Base-by-base conservation (phyloP, 2,329 filamentous ascomycete species). In the Myrmaecium sp. region DNA sequence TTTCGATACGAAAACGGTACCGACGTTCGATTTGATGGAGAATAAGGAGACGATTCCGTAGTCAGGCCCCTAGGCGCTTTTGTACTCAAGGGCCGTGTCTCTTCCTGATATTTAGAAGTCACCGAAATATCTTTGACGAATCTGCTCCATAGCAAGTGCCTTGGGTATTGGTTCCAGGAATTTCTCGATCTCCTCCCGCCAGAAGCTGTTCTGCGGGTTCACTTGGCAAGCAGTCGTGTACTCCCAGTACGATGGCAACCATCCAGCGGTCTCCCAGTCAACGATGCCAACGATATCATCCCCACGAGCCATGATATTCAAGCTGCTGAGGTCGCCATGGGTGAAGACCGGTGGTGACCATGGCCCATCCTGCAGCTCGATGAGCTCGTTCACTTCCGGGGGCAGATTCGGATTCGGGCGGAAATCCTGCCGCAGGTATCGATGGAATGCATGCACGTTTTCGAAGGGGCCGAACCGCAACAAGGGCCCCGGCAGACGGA, bases 241-340 rank as follows among this genome's bases (percentile, higher is more conserved):
- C 32, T 60, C 55, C 55, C 54, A 62, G 37, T 58, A 62, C n/a
- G 46, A 40, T 2, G 57, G 58, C 36, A 56, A 62, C 56, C 54
- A 64, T 2, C 57, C 58, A 13, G 53, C 44, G 16, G 49, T 44
- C 35, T 64, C 58, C 58, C 57, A 64, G 32, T 52, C 55, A 23
- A 56, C 34, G 32, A 66, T 59, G 5, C 55, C 58, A 20, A 54
- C 48, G 16, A 68, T 39, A 4, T 49, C 38, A 27, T 57, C 50
- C 4, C 45, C 52, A 5, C 40, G 39, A 22, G 52, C 39, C 6
- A 64, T 32, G 23, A 64, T 56, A 32, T 64, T 64, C 13, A 38
- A 36, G 13, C 46, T 47, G 32, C 49, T 54, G 5, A 69, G 44
- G 38, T 69, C 64, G 3, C 55, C 55, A 43, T 69, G 62, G 2